These are phyloP conservation scores for Beauveria bassiana DNA, from an alignment of 2,329 filamentous ascomycete genomes.

Conservation along the genomic window DNA sequence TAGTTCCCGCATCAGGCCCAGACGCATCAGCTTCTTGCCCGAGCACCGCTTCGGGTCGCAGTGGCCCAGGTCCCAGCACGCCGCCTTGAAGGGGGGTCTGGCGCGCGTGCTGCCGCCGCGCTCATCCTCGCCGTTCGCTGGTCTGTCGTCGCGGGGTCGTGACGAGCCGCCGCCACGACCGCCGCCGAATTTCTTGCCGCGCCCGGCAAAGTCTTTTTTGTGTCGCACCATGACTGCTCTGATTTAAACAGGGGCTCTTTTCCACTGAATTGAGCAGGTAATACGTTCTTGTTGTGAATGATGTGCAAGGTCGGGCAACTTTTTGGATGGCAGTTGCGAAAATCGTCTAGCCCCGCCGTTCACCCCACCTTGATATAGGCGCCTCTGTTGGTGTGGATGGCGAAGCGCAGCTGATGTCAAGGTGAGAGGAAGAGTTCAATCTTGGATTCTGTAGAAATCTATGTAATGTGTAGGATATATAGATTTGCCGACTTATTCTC, in stretches of 20 bases:
- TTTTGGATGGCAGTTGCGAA: conserved; percentile 4
- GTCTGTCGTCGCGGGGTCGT: conserved; percentile 39
- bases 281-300: not conserved
- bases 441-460: too few relatives aligned
- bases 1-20: conserved; percentile 89
- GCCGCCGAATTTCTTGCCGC: conserved; percentile 63
- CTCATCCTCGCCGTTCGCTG: conserved; percentile 26
- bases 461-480: too few relatives aligned
- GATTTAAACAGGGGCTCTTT: too few relatives aligned
- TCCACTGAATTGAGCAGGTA: too few relatives aligned
- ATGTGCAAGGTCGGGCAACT: not conserved
- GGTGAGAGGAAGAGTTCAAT: not conserved
- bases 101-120: conserved; percentile 13
- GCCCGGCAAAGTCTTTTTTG: conserved; percentile 76
- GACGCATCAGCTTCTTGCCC: conserved; percentile 85
- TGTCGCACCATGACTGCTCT: conserved; percentile 72
- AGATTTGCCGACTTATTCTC: too few relatives aligned
- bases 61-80: conserved; percentile 96
- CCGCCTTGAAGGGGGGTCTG: conserved; percentile 70
- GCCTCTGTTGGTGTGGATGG: not conserved
- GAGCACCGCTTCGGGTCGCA: conserved; percentile 97
- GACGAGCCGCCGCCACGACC: conserved; percentile 49
- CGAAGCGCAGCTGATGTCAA: not conserved
- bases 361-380: conserved; percentile 2
- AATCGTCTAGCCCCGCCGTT: conserved; percentile 6